Evolutionary conservation across 2,329 filamentous ascomycete species (phyloP), one percentile per base, ranked within the genome.

Genomic region (Cucurbitaria berberidis): DNA sequence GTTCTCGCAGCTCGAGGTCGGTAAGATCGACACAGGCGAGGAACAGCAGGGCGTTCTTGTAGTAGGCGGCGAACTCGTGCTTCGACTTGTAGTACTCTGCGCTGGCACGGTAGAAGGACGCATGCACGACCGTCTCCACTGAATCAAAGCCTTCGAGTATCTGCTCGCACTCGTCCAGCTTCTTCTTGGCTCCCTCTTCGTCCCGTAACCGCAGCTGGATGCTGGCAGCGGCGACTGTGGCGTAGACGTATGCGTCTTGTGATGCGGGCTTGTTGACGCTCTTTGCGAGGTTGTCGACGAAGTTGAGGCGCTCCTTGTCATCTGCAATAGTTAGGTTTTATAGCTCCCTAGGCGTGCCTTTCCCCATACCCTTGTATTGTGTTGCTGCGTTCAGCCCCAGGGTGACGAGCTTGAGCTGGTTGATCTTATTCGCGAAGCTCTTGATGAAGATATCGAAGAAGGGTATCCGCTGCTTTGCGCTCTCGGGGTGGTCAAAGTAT

Each of bases 341-440:
- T n/a, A 3, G 22, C 16, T 6, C 21, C 34, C n/a, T n/a, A n/a
- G n/a, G n/a, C n/a, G 91, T 89, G 85, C 19, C n/a, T 3, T n/a
- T 27, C 18, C 10, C 41, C 51, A 15, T 62, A 93, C 91, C 87
- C 81, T 84, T 83, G 77, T 90, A 96, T 80, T 96, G 88, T 69
- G 88, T 86, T 47, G 92, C 91, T 40, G 95, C 90, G 78, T 89
- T 90, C 73, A 98, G 80, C 15, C 92, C 95, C 63, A 99, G 81
- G 63, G 90, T 89, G 63, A 99, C 95, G 64, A 98, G 88, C 84
- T 97, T 97, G 60, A 99, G 83, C 81, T 98, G 93, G 80, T 98
- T 99, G 83, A 99, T 97, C 84, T 96, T 97, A 75, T 96, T 93
- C 63, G 93, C 91, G 74, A 99, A 99, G 77, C 89, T 95, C 76